Base-by-base conservation (phyloP, 2,329 filamentous ascomycete genomes). In the Penicillium thymicola region DNA sequence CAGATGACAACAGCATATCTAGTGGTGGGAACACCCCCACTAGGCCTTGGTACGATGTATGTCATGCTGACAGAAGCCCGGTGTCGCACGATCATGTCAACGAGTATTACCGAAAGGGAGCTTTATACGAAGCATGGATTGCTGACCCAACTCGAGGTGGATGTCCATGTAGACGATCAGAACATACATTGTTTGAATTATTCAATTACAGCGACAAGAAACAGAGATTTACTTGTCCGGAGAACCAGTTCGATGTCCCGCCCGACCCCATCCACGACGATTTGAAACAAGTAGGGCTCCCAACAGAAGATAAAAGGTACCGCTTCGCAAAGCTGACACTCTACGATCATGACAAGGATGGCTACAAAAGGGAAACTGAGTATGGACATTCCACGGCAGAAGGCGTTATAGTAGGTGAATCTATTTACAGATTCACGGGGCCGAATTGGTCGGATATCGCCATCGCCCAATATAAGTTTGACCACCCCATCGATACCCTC, bases 381-480 rank as follows among this genome's bases (percentile, higher is more conserved):
- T 51, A 51, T 32, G 5, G 6, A 11, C 38, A 51, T 14, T 36
- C 4, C 13, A 1, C 23, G 5, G 8, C 13, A 3, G 1, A 42
- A 21, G 37, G 51, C 16, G 28, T 32, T 41, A n/a, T 54, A 5
- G 28, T 54, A 7, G 44, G 13, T 28, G 51, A 54, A 4, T 5
- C 2, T 4, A 36, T 54, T n/a, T 42, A 27, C 21, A 32, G 51
- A 25, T 28, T 23, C 23, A 5, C 16, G 2, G 51, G 51, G 7
- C 36, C 36, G 3, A 25, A 54, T 36, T 54, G 51, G 51, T 54
- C 51, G 1, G 6, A 42, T 11, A n/a, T 54, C 32, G 51, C 36
- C 14, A 14, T 54, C 2, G 49, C 54, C 4, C 50, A 46, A 32
- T 52, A 57, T 18, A 46, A 14, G 5, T 54, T 46, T n/a, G 49